These are phyloP conservation scores for Cokeromyces recurvatus DNA, from an alignment of 371 early-diverging fungal species.

Conservation along the genomic window DNA sequence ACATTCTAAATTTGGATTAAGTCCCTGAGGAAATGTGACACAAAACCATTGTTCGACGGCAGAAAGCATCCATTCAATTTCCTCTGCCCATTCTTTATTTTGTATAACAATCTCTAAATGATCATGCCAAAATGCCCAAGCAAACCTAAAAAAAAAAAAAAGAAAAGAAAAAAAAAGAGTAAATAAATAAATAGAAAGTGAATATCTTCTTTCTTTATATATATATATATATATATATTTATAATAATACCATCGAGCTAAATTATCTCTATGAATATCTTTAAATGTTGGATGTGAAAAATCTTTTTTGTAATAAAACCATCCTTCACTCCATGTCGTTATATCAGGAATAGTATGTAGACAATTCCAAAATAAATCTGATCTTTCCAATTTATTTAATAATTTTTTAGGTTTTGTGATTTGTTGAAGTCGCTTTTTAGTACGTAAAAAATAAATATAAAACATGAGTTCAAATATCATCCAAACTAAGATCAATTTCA, in stretches of 20 bases:
- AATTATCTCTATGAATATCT: slow-evolving; percentile 43
- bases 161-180: too few species aligned
- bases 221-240: too few species aligned
- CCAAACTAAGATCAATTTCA: slow-evolving; percentile 17
- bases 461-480: slow-evolving; percentile 36
- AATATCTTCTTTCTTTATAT: too few species aligned
- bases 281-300: slow-evolving; percentile 32
- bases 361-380: slow-evolving; percentile 39
- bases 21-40: slow-evolving; percentile 45
- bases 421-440: slow-evolving; percentile 26
- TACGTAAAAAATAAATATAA: slow-evolving; percentile 34
- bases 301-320: slow-evolving; percentile 43
- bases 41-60: slow-evolving; percentile 35
- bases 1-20: slow-evolving; percentile 46
- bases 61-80: slow-evolving; percentile 44
- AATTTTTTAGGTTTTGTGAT: slow-evolving; percentile 9
- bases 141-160: slow-evolving; percentile 36
- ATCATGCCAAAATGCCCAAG: slow-evolving; percentile 56
- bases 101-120: slow-evolving; percentile 30
- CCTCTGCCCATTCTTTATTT: slow-evolving; percentile 30
- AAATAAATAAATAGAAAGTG: too few species aligned
- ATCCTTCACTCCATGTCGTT: slow-evolving; percentile 44
- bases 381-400: slow-evolving; percentile 24
- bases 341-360: slow-evolving; percentile 30
- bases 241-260: slow-evolving; percentile 52